Evolutionary conservation across 192 early-diverging fungal genomes (phyloP), one percentile per base, ranked within the genome.

Genomic region (Podila horticola): DNA sequence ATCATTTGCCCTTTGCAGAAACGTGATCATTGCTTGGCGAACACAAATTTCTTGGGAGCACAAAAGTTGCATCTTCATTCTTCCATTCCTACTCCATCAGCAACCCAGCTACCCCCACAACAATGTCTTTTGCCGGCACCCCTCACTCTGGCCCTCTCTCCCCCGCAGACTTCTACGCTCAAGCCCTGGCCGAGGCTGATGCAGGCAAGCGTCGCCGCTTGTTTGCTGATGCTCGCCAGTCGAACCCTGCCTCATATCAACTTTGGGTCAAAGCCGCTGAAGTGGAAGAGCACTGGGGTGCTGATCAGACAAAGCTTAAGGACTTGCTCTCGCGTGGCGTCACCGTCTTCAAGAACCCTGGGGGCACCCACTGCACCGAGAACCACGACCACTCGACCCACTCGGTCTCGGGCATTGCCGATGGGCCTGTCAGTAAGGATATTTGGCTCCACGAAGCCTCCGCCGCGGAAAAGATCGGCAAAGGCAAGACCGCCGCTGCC

Each of bases 261-360:
- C 60, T 73, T 38, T 81, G 77, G 77, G 77, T 81, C 61, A 81
- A 81, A 71, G 77, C 77, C 2, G 77, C 77, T 24, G 77, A 81
- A 49, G 71, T 73, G 31, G 77, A 81, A 45, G 77, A 81, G 58
- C 77, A 81, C 49, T 81, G 70, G 70, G 77, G 77, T 20, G 77
- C 77, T 30, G 77, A 81, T 50, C 26, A 81, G 71, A 19, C 24
- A 13, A 81, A 73, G 57, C 62, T 81, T 9, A 81, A 81, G 77
- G 71, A 72, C n/a, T 33, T 81, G 17, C 52, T 81, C 22, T 29
- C 31, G 36, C 66, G 62, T 17, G 77, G 77, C 24, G 55, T 81
- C 36, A 69, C 67, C 22, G 71, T 73, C 11, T 81, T 81, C 77
- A 81, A 73, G 77, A 81, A 81, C 71, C 77, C 77, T 55, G 71